Base-by-base conservation (phyloP, 83 land plant genomes). In the Picea abies region DNA sequence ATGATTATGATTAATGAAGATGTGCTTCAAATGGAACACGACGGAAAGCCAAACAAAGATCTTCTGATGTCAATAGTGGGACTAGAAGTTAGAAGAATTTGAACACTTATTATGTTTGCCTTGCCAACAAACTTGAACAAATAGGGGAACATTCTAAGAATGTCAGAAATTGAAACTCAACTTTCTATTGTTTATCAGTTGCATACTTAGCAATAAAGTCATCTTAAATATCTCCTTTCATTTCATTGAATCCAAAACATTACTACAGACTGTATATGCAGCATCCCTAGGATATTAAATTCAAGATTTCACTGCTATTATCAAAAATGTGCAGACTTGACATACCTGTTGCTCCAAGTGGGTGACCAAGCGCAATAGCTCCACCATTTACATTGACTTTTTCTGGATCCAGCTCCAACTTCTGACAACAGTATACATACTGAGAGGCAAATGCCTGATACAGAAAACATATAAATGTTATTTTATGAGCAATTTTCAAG, bases 341-440 rank as follows among this genome's bases (percentile, higher is more conserved):
- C 80, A 26, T 61, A 76, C 89, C 89, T 49, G 89, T 88, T 49
- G 82, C 88, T 22, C 89, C 89, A 20, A 88, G 85, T 58, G 89
- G 89, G n/a, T 88, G 89, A 69, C 89, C 89, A 10, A 88, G 79
- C 26, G 90, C 90, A 26, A 88, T 79, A 60, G 90, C 90, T 35
- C 90, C 90, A 22, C 90, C 90, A 64, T 88, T 88, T 78, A 88
- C 89, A 65, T 88, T 88, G 44, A 88, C 82, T 81, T 88, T 88
- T 80, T 88, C 88, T 73, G 63, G 52, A 61, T 88, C 90, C 35
- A 88, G 63, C 25, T 65, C 90, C 85, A 88, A 61, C 52, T 85
- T 75, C 65, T 88, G 62, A 35, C 78, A 83, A 49, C 90, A 82
- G 72, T 88, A 88, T 20, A 85, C 80, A 60, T 78, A 88, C 16